A percentile compares a stretch with the other conserved stretches of the same genome.
Evolutionary conservation across 2,329 filamentous ascomycete genomes (phyloP).

Genomic region (Talaromyces sp.): DNA sequence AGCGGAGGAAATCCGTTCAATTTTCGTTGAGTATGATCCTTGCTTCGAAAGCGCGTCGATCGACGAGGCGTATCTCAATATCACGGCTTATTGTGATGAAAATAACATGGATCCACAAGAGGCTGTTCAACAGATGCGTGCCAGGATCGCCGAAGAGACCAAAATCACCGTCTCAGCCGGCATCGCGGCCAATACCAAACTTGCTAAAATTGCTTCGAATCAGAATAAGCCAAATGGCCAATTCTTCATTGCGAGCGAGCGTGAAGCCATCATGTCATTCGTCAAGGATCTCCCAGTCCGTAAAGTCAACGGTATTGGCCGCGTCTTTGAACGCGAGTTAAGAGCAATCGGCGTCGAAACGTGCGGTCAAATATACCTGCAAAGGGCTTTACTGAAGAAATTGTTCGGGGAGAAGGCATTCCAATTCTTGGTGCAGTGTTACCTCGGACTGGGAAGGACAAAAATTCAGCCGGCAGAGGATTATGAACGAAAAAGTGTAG

Average conservation of each 20-base stretch:
- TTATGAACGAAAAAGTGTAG: constrained; percentile 86
- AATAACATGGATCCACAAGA: constrained; percentile 66
- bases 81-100: constrained; percentile 75
- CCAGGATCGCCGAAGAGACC: constrained; percentile 68
- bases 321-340: constrained; percentile 87
- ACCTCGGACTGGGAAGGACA: constrained; percentile 82
- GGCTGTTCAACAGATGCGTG: constrained; percentile 70
- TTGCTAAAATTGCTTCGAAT: constrained; percentile 94
- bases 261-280: constrained; percentile 72
- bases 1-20: constrained; percentile 75
- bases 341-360: constrained; percentile 80
- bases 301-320: constrained; percentile 91
- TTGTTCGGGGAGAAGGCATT: constrained; percentile 91
- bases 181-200: constrained; percentile 85
- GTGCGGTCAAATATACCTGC: constrained; percentile 77
- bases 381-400: constrained; percentile 66
- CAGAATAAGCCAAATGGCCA: constrained; percentile 96
- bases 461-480: constrained; percentile 80
- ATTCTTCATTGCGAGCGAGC: constrained; percentile 67
- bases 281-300: constrained; percentile 78
- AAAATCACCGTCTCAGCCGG: constrained; percentile 89
- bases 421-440: constrained; percentile 75
- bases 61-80: constrained; percentile 93
- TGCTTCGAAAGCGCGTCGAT: constrained; percentile 90
- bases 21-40: constrained; percentile 82